Percentiles rank a stretch among this genome's conserved stretches.
phyloP scores from a whole-genome alignment of 495 filamentous ascomycete species.

The Talaromyces adpressus region DNA sequence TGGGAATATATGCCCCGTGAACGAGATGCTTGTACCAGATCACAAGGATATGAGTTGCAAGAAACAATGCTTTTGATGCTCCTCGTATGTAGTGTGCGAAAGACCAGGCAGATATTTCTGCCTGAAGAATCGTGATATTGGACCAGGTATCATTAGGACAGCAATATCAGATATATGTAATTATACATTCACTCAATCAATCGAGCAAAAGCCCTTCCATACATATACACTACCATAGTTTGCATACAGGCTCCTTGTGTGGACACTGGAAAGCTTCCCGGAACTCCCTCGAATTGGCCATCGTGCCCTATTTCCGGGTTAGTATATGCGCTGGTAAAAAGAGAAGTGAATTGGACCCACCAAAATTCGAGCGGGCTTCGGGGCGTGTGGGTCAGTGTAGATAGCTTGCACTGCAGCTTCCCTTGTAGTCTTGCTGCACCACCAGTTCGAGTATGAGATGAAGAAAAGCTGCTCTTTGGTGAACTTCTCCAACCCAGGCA shows the following conservation, averaged over 20 bases:
- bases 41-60: too few species aligned
- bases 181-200: neutral
- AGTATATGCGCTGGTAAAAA: neutral
- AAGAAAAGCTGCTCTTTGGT: conserved; percentile 71
- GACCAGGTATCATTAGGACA: neutral
- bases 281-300: conserved; percentile 63
- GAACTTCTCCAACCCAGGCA: conserved; percentile 60
- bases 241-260: conserved; percentile 56
- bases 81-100: too few species aligned
- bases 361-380: conserved; percentile 51
- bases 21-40: neutral
- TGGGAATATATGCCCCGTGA: neutral
- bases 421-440: conserved; percentile 58
- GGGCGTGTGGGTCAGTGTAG: conserved; percentile 60
- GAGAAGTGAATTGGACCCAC: conserved; percentile 23
- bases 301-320: conserved; percentile 39
- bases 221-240: conserved; percentile 49
- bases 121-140: neutral
- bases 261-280: conserved; percentile 60
- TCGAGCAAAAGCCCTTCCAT: neutral
- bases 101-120: too few species aligned
- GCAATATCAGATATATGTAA: too few species aligned
- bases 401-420: conserved; percentile 49
- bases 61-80: too few species aligned
- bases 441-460: conserved; percentile 57